These are phyloP conservation scores for Coleophoma cylindrospora DNA, from an alignment of 2,329 filamentous ascomycete genomes.

Conservation along the genomic window DNA sequence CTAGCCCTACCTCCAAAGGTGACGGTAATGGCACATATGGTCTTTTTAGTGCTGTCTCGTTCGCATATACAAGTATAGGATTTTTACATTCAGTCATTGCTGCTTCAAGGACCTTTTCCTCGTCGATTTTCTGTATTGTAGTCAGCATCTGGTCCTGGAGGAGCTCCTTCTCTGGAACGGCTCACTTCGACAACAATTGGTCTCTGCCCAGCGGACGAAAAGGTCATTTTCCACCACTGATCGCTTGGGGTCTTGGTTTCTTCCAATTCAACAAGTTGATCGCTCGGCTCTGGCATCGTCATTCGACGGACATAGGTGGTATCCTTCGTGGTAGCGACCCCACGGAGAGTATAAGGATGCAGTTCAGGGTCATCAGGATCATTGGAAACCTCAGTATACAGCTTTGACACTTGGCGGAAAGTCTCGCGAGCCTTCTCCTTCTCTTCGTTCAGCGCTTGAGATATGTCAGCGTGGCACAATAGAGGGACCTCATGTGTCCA, in stretches of 20 bases:
- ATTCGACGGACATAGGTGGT: constrained; percentile 46
- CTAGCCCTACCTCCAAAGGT: constrained; percentile 28
- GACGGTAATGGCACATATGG: constrained; percentile 32
- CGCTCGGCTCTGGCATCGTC: constrained; percentile 35
- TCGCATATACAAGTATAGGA: constrained; percentile 48
- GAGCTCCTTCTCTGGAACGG: background rate
- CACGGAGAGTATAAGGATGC: constrained; percentile 43
- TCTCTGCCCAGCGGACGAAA: constrained; percentile 30
- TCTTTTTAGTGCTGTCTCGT: constrained; percentile 38
- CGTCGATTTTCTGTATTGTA: constrained; percentile 37
- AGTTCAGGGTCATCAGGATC: constrained; percentile 16
- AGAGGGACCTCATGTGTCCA: background rate
- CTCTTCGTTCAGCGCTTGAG: constrained; percentile 20
- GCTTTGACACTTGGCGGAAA: constrained; percentile 32
- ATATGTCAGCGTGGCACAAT: constrained; percentile 11
- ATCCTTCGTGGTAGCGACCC: constrained; percentile 41
- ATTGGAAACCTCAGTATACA: constrained; percentile 27
- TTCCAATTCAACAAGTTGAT: constrained; percentile 29
- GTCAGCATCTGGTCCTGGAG: background rate
- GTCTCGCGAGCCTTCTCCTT: constrained; percentile 22
- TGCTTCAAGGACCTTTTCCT: constrained; percentile 38
- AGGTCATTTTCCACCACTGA: constrained; percentile 53
- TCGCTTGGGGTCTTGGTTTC: constrained; percentile 26
- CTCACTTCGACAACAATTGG: constrained; percentile 46
- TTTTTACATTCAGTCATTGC: constrained; percentile 43